phyloP scores from a whole-genome alignment of 768 basidiomycete genomes.

The Obba rivulosa region DNA sequence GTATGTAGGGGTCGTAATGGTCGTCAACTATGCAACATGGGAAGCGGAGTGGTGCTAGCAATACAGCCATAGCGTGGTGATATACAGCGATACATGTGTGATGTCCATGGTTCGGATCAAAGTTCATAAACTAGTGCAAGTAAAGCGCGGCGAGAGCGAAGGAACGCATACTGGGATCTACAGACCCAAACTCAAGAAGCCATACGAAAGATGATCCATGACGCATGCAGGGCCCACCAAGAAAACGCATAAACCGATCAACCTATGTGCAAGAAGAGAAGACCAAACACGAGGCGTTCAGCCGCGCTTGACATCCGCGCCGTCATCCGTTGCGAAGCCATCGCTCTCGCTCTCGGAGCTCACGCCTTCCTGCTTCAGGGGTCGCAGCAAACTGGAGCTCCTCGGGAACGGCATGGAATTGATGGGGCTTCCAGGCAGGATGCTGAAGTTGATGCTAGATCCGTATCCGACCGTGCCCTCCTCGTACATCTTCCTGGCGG shows the following conservation, averaged over 20 bases:
- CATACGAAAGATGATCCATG: conserved; percentile 8
- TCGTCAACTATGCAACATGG: conserved; percentile 16
- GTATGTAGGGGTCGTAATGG: conserved; percentile 28
- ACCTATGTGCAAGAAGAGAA: neutral
- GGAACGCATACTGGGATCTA: conserved; percentile 3
- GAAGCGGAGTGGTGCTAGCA: conserved; percentile 27
- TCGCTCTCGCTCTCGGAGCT: conserved; percentile 67
- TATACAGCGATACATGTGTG: conserved; percentile 24
- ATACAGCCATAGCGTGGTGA: conserved; percentile 31
- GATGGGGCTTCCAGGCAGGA: conserved; percentile 63
- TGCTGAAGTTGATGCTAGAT: conserved; percentile 76
- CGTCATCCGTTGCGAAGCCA: conserved; percentile 24
- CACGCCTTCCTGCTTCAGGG: conserved; percentile 54
- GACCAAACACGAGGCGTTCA: conserved; percentile 10
- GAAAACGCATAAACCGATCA: neutral
- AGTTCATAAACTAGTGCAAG: conserved; percentile 14
- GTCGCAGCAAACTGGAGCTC: conserved; percentile 29
- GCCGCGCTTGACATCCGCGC: conserved; percentile 13
- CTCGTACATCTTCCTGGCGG: conserved; percentile 81
- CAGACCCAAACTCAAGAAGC: conserved; percentile 2
- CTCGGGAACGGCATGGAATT: conserved; percentile 35
- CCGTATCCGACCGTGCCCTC: conserved; percentile 67
- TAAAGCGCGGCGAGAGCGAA: conserved; percentile 4
- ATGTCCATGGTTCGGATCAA: conserved; percentile 11
- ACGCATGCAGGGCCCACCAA: neutral